A percentile compares a stretch with the other conserved stretches of the same genome.
These are phyloP conservation scores for Fusarium nelsonii DNA, from an alignment of 2,329 filamentous ascomycete species.

Conservation along the genomic window DNA sequence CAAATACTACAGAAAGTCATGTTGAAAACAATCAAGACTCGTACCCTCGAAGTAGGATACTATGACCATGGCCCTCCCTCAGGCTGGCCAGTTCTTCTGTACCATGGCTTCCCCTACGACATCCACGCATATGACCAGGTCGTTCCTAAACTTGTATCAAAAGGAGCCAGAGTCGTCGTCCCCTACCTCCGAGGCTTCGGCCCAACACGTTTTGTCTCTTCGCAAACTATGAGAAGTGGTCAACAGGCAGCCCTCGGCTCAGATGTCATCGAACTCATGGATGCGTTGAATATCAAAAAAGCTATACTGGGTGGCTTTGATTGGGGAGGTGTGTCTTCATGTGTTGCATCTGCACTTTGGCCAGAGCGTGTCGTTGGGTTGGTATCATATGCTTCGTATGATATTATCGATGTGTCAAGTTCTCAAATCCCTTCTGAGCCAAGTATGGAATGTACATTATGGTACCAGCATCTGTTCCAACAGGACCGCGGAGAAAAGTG, in stretches of 20 bases:
- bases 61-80: neutral
- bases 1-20: neutral
- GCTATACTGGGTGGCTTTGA: slow-evolving; percentile 6
- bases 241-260: slow-evolving; percentile 18
- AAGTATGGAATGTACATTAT: slow-evolving; percentile 9
- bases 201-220: slow-evolving; percentile 7
- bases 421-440: neutral
- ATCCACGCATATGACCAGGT: slow-evolving; percentile 16
- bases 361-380: slow-evolving; percentile 5
- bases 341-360: slow-evolving; percentile 15
- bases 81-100: slow-evolving; percentile 17
- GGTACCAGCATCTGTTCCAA: slow-evolving; percentile 26
- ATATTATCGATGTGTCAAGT: slow-evolving; percentile 5
- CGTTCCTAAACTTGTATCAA: neutral
- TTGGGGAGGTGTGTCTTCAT: slow-evolving; percentile 13
- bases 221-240: slow-evolving; percentile 3
- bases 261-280: slow-evolving; percentile 13
- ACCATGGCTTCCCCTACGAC: slow-evolving; percentile 24
- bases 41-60: slow-evolving; percentile 8
- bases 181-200: slow-evolving; percentile 8
- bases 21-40: slow-evolving; percentile 7
- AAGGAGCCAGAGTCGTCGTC: slow-evolving; percentile 4
- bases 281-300: slow-evolving; percentile 7
- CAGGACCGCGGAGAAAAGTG: neutral
- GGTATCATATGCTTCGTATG: slow-evolving; percentile 13